phyloP scores from a whole-genome alignment of 768 basidiomycete genomes.

The Macrolepiota fuliginosa region DNA sequence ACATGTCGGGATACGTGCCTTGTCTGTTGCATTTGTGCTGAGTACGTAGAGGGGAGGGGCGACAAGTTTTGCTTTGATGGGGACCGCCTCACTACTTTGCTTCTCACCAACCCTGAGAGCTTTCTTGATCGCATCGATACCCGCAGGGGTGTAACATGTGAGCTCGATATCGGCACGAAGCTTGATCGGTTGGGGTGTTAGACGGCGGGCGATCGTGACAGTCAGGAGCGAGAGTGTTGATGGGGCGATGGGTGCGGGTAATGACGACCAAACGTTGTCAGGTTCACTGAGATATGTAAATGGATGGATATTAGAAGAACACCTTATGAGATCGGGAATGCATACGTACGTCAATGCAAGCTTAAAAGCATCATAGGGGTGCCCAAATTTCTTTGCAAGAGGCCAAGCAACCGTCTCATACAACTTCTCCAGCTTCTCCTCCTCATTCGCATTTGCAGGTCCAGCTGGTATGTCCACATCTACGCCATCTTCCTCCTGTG shows the following conservation, averaged over 20 bases:
- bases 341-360: constrained; percentile 81
- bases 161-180: constrained; percentile 97
- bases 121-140: constrained; percentile 95
- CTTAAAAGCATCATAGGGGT: constrained; percentile 98
- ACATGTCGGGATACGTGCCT: constrained; percentile 42
- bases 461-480: constrained; percentile 36
- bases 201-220: constrained; percentile 85
- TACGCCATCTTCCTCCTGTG: constrained; percentile 34
- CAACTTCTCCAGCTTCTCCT: constrained; percentile 77
- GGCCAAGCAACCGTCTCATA: constrained; percentile 96
- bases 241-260: constrained; percentile 54
- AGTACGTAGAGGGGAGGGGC: constrained; percentile 96
- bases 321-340: neutral
- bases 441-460: constrained; percentile 53
- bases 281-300: constrained; percentile 29
- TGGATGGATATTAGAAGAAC: neutral
- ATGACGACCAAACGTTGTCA: constrained; percentile 76
- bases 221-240: constrained; percentile 64
- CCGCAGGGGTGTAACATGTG: constrained; percentile 92
- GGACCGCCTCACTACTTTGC: constrained; percentile 84
- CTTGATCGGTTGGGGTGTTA: constrained; percentile 98
- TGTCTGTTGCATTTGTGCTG: constrained; percentile 95
- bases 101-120: constrained; percentile 88
- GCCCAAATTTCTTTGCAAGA: constrained; percentile 86
- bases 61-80: constrained; percentile 95